Evolutionary conservation across 257 asterid species (phyloP).

Genomic region (Mentha longifolia): DNA sequence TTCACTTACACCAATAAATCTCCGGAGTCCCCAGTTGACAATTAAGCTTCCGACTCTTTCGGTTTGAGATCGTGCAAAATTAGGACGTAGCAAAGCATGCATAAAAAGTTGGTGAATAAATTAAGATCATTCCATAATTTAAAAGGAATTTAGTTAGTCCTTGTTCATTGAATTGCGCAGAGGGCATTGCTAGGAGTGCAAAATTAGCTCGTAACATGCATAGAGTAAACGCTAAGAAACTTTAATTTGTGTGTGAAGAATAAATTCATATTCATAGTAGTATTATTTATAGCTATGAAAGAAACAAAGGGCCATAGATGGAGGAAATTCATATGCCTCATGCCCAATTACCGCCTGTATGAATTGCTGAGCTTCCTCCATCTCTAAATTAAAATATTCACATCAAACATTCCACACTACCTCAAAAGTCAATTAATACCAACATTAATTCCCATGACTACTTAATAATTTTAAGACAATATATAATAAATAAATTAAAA

Average conservation of each 20-base stretch:
- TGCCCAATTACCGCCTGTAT: constrained; percentile 40
- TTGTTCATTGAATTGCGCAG: constrained; percentile 31
- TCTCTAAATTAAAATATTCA: not conserved
- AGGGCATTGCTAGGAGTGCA: constrained; percentile 32
- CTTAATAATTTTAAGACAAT: too few species aligned
- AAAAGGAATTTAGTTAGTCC: constrained; percentile 1
- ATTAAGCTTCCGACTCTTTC: too few species aligned
- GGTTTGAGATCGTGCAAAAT: too few species aligned
- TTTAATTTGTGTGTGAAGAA: not conserved
- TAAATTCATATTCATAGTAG: not conserved
- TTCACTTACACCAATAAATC: too few species aligned
- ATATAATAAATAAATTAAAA: too few species aligned
- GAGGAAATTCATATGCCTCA: constrained; percentile 38
- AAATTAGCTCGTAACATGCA: constrained; percentile 22
- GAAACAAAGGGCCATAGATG: constrained; percentile 33
- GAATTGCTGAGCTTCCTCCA: constrained; percentile 26
- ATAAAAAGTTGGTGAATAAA: too few species aligned
- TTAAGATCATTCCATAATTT: not conserved
- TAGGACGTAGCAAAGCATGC: too few species aligned
- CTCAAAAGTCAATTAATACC: constrained; percentile 13
- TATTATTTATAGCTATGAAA: not conserved
- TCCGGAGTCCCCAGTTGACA: too few species aligned
- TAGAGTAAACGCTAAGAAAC: constrained; percentile 47
- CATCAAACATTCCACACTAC: constrained; percentile 17
- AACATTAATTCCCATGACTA: constrained; percentile 21